phyloP scores from a whole-genome alignment of 2,329 filamentous ascomycete genomes.

The Fusarium anthophilum region DNA sequence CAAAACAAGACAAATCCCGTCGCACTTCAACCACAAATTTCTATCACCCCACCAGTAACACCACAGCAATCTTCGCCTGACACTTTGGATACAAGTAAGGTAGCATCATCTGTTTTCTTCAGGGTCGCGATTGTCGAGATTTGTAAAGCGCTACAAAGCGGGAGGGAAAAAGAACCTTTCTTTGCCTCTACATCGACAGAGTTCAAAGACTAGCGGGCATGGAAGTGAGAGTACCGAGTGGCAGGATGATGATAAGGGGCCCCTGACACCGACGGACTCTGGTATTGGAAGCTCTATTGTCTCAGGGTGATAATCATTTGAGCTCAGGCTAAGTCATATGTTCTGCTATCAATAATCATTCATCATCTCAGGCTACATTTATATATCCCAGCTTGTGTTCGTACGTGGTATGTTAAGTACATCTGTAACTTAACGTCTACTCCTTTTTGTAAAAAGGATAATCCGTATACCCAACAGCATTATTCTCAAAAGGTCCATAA shows the following conservation, averaged over 20 bases:
- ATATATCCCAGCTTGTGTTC: background rate
- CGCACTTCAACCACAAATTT: background rate
- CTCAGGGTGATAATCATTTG: background rate
- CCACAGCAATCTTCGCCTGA: background rate
- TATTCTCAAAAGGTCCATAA: constrained; percentile 53
- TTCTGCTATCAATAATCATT: too few relatives aligned
- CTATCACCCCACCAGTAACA: background rate
- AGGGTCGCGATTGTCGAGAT: background rate
- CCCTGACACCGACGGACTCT: constrained; percentile 9
- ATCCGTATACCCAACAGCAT: constrained; percentile 48
- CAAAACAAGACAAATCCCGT: background rate
- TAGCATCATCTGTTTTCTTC: background rate
- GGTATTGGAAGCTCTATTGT: constrained; percentile 18
- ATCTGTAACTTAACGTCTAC: background rate
- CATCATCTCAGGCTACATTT: background rate
- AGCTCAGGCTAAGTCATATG: background rate
- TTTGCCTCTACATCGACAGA: background rate
- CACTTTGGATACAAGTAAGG: background rate
- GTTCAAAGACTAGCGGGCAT: background rate
- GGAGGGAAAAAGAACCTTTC: background rate
- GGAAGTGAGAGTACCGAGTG: background rate
- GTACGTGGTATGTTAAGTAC: too few relatives aligned
- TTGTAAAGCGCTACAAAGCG: background rate
- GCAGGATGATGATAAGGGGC: background rate
- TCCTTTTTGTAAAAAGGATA: constrained; percentile 40